Evolutionary conservation across 2,329 filamentous ascomycete genomes (phyloP).

Genomic region (Aspergillus nomiae): DNA sequence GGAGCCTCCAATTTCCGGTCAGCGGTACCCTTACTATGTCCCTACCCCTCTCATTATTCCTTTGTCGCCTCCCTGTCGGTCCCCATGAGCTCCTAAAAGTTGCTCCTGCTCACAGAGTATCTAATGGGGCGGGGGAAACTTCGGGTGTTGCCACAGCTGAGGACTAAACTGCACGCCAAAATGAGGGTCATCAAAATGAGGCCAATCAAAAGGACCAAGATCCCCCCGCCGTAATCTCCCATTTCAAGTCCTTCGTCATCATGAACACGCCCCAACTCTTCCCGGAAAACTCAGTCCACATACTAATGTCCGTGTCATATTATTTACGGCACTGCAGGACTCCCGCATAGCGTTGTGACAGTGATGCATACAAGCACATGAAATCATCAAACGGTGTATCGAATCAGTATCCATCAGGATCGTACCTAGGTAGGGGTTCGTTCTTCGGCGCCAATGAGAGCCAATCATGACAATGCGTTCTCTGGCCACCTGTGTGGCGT

Average conservation of each 20-base stretch:
- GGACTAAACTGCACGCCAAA: conserved; percentile 9
- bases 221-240: conserved; percentile 18
- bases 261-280: not conserved
- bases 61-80: not conserved
- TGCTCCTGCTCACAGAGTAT: not conserved
- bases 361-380: conserved; percentile 12
- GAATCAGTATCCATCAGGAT: conserved; percentile 4
- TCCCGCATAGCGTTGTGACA: conserved; percentile 13
- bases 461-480: conserved; percentile 9
- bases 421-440: not conserved
- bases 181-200: not conserved
- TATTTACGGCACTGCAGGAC: conserved; percentile 7
- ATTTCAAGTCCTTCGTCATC: conserved; percentile 11
- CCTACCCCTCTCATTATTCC: not conserved
- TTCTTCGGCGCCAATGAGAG: conserved; percentile 6
- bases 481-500: not conserved
- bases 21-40: not conserved
- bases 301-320: not conserved
- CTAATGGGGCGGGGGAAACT: not conserved
- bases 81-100: not conserved
- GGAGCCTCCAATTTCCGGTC: conserved; percentile 16
- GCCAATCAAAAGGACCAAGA: conserved; percentile 13
- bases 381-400: conserved; percentile 7
- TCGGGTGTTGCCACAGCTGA: conserved; percentile 8
- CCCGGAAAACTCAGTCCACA: not conserved